Evolutionary conservation across 2,329 filamentous ascomycete species (phyloP), one percentile per base, ranked within the genome.

Genomic region (Alternaria sp.): DNA sequence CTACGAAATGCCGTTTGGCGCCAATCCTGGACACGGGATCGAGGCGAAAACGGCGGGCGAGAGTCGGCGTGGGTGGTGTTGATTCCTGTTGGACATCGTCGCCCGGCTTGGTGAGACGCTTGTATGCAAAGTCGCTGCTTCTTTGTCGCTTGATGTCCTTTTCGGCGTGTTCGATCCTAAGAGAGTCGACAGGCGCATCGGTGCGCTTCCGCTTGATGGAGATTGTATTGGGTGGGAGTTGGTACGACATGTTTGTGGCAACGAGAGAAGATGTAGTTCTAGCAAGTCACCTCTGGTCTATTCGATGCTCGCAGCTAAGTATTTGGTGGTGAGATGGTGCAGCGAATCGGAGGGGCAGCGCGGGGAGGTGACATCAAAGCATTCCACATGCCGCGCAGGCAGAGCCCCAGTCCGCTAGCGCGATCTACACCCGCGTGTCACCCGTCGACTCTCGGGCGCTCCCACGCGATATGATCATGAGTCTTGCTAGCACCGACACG

Each of bases 111-210:
- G 69, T 70, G 37, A 76, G 68, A 33, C 73, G 71, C 20, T 68
- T 56, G 62, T 67, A 75, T 44, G 49, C 46, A 44, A 68, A 71
- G 20, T 53, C 20, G 28, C 49, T 53, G 30, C 21, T 57, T 56
- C 43, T 56, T 28, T 45, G 50, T 44, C 57, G 64, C 45, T 58
- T 49, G 26, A 25, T 41, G 6, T 50, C 45, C 30, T 58, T 30
- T 25, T 41, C 44, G 9, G 20, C 65, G 55, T 68, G 60, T 46
- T 78, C 73, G 59, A 76, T 70, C 23, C 75, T 60, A 54, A 87
- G 78, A 21, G 83, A 82, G 64, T 88, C 86, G n/a, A 87, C 83
- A 4, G 86, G 85, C 51, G 86, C 84, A 58, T 88, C 86, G 59
- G 84, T 83, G 59, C 86, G 83, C 67, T 86, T 85, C 60, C 87